These are phyloP conservation scores for Monosporascus sp. DNA, from an alignment of 2,329 filamentous ascomycete species.

Conservation along the genomic window DNA sequence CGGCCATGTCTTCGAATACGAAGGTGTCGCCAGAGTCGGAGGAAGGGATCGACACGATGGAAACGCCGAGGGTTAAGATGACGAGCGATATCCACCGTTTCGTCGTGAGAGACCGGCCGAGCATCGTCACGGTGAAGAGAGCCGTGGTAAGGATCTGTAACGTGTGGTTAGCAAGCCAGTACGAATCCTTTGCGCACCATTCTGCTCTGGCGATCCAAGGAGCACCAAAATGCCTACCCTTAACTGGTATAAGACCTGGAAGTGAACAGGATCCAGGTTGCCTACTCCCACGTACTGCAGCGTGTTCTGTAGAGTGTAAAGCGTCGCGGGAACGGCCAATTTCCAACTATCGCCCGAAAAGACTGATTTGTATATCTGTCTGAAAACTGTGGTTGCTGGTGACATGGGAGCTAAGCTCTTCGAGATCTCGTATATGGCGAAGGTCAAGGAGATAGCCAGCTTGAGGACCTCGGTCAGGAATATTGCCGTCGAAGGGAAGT, in stretches of 20 bases:
- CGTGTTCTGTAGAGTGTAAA: slow-evolving; percentile 92
- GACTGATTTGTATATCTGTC: slow-evolving; percentile 72
- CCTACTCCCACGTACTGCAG: slow-evolving; percentile 88
- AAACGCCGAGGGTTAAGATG: slow-evolving; percentile 75
- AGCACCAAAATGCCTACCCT: slow-evolving; percentile 51
- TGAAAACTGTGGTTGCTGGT: slow-evolving; percentile 73
- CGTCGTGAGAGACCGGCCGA: slow-evolving; percentile 63
- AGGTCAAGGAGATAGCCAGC: slow-evolving; percentile 76
- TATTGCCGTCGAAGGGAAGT: slow-evolving; percentile 89
- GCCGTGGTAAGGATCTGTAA: slow-evolving; percentile 76
- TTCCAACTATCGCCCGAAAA: slow-evolving; percentile 95
- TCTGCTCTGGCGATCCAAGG: neutral
- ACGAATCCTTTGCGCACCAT: neutral
- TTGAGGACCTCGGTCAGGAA: slow-evolving; percentile 93
- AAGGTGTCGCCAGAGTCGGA: slow-evolving; percentile 49
- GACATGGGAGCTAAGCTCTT: slow-evolving; percentile 71
- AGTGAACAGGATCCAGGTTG: slow-evolving; percentile 87
- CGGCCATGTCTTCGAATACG: slow-evolving; percentile 57
- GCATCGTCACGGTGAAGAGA: slow-evolving; percentile 74
- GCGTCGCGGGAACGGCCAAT: slow-evolving; percentile 76
- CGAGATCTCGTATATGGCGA: slow-evolving; percentile 84
- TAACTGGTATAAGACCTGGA: slow-evolving; percentile 88
- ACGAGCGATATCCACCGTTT: slow-evolving; percentile 78
- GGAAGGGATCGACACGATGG: slow-evolving; percentile 75
- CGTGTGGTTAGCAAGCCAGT: slow-evolving; percentile 5